Percentiles rank a stretch among this genome's conserved stretches.
Conservation (phyloP, 352 stramenopile species). For the Phytopythium sindhum region DNA sequence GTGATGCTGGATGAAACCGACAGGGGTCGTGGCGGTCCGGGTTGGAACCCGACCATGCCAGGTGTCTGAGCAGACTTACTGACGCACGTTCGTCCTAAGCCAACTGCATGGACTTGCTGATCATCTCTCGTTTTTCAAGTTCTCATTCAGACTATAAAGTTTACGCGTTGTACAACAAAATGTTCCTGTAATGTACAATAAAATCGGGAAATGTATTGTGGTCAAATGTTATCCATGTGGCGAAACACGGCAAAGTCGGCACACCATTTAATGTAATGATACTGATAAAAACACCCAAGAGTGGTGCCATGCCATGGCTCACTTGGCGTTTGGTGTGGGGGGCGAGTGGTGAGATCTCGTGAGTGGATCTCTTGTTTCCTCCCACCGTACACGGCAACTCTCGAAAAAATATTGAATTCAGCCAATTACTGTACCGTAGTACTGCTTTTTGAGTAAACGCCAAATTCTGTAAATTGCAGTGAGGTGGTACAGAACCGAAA, state of each 20-base stretch:
- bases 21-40: not conserved
- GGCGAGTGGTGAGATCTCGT: not conserved
- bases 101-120: too few species aligned
- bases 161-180: too few species aligned
- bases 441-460: not conserved
- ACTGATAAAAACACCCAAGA: not conserved
- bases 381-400: not conserved
- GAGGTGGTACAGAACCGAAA: too few species aligned
- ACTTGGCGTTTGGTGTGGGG: not conserved
- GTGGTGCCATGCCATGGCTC: not conserved
- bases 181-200: too few species aligned
- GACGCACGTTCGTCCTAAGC: not conserved
- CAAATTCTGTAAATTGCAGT: too few species aligned
- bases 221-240: too few species aligned
- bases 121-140: too few species aligned
- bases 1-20: conserved; percentile 1
- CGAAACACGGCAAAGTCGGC: not conserved
- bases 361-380: conserved; percentile 1
- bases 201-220: too few species aligned
- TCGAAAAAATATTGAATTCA: not conserved
- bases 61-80: not conserved
- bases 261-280: not conserved
- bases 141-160: too few species aligned
- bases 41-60: not conserved
- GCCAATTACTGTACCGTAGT: not conserved